A percentile compares a stretch with the other conserved stretches of the same genome.
Conservation (phyloP, 2,329 filamentous ascomycete genomes). For the Dothistroma septosporum region DNA sequence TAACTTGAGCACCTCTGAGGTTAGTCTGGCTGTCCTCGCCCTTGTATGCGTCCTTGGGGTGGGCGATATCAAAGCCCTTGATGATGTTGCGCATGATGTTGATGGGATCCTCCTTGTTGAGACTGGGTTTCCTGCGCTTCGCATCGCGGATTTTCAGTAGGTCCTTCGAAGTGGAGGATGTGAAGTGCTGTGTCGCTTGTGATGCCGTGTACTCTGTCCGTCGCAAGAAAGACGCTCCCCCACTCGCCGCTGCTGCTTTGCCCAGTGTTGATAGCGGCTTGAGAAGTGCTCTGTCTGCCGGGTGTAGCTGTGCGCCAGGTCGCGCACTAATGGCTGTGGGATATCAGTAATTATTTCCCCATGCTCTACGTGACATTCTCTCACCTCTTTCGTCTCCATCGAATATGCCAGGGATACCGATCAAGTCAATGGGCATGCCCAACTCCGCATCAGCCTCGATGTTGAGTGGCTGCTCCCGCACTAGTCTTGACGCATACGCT, state of each 20-base stretch:
- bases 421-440: constrained; percentile 92
- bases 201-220: constrained; percentile 90
- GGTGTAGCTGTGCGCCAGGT: constrained; percentile 68
- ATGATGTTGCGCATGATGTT: constrained; percentile 58
- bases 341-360: constrained; percentile 11
- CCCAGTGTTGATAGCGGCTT: constrained; percentile 78
- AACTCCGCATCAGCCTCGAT: constrained; percentile 97
- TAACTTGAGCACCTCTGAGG: constrained; percentile 51
- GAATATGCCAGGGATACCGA: constrained; percentile 92
- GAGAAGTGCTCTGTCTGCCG: constrained; percentile 78
- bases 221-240: constrained; percentile 86
- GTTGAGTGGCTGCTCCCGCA: constrained; percentile 86
- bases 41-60: constrained; percentile 62
- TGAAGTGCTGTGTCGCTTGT: constrained; percentile 43
- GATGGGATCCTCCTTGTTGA: constrained; percentile 54
- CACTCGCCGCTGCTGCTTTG: constrained; percentile 71
- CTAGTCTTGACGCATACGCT: constrained; percentile 81
- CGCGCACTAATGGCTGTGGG: constrained; percentile 56
- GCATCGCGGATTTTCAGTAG: constrained; percentile 42
- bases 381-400: constrained; percentile 90
- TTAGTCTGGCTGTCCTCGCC: constrained; percentile 58
- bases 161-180: constrained; percentile 53
- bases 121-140: constrained; percentile 36
- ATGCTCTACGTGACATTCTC: constrained; percentile 22
- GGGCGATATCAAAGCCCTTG: constrained; percentile 63